Evolutionary conservation across 2,329 filamentous ascomycete species (phyloP).

Genomic region (Phyllosticta citriasiana): DNA sequence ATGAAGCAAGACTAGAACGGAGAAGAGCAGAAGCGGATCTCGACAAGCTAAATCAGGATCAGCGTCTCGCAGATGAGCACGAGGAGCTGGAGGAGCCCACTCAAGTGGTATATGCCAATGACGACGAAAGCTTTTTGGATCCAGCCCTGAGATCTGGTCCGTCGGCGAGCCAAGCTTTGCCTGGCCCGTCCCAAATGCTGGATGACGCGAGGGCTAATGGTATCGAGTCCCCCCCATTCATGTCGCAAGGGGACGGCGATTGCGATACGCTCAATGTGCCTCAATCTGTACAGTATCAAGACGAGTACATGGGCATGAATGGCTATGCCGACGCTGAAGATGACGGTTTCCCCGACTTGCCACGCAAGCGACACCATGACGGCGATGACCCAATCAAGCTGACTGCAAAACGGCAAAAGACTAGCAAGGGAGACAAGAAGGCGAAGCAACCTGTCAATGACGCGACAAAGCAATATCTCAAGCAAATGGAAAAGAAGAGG

Average conservation of each 20-base stretch:
- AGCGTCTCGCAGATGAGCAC: conserved; percentile 33
- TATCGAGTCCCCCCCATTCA: not conserved
- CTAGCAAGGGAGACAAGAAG: conserved; percentile 25
- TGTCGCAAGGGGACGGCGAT: not conserved
- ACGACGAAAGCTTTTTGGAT: conserved; percentile 6
- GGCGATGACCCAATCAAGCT: conserved; percentile 19
- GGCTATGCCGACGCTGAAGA: conserved; percentile 19
- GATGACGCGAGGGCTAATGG: conserved; percentile 14
- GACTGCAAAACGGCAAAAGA: conserved; percentile 21
- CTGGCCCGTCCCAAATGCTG: conserved; percentile 15
- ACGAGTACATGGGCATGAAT: conserved; percentile 13
- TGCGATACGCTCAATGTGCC: conserved; percentile 8
- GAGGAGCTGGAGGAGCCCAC: not conserved
- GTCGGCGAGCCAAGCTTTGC: not conserved
- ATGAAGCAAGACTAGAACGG: conserved; percentile 33
- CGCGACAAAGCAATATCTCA: conserved; percentile 38
- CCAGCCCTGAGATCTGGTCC: conserved; percentile 4
- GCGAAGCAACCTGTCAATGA: conserved; percentile 29
- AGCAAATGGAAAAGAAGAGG: conserved; percentile 36
- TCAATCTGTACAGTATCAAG: conserved; percentile 7
- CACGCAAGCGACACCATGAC: conserved; percentile 20
- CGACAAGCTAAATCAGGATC: conserved; percentile 37
- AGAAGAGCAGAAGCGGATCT: conserved; percentile 45
- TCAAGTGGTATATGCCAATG: conserved; percentile 5
- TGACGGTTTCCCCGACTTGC: conserved; percentile 21